A percentile compares a stretch with the other conserved stretches of the same genome.
phyloP scores from a whole-genome alignment of 2,329 filamentous ascomycete genomes.

The Pyricularia pennisetigena region DNA sequence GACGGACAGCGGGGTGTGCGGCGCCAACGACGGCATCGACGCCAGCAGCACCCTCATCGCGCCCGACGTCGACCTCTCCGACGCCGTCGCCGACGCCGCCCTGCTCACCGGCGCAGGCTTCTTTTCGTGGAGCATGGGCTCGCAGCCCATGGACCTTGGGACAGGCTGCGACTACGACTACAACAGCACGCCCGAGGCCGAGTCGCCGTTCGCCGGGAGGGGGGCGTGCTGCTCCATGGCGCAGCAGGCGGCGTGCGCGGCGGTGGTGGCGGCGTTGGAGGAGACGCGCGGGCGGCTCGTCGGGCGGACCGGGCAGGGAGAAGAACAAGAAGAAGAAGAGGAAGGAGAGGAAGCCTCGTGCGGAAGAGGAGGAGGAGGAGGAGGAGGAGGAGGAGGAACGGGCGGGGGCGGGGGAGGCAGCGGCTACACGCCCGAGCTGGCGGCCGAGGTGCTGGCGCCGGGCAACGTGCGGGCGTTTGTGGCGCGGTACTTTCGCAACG shows the following conservation, averaged over 20 bases:
- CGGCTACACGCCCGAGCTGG: neutral
- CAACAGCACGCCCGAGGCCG: neutral
- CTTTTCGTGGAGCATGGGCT: conserved; percentile 9
- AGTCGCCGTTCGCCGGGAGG: conserved; percentile 3
- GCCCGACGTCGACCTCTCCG: neutral
- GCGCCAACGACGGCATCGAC: neutral
- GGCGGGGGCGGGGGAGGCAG: conserved; percentile 6
- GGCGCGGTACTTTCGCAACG: conserved; percentile 15
- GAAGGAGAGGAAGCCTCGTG: too few species aligned
- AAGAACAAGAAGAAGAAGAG: too few species aligned
- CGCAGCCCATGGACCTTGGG: conserved; percentile 1
- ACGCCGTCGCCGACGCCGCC: neutral
- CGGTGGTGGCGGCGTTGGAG: conserved; percentile 8
- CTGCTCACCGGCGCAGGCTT: conserved; percentile 4
- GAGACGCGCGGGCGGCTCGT: conserved; percentile 9
- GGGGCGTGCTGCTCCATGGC: conserved; percentile 5
- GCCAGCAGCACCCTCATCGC: neutral
- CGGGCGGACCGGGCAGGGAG: too few species aligned
- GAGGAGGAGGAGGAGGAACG: conserved; percentile 8
- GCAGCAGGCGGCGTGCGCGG: conserved; percentile 4
- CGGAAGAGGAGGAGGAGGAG: too few species aligned
- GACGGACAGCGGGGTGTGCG: neutral
- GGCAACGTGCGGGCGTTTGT: conserved; percentile 12
- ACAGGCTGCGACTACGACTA: neutral
- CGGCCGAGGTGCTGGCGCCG: conserved; percentile 9